Conservation (phyloP, 441 rosid species). For the Geranium incanum region DNA sequence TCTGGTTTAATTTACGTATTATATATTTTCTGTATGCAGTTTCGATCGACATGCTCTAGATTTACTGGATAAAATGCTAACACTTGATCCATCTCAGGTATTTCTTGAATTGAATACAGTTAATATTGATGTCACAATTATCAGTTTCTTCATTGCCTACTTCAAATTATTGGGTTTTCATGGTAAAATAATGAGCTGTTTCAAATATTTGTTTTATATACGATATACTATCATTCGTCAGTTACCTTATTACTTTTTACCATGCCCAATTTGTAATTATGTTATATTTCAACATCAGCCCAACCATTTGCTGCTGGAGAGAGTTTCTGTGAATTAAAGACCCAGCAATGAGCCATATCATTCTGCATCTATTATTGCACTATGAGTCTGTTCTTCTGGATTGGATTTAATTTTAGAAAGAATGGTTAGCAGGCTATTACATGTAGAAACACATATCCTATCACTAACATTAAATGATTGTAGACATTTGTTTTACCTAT, state of each 20-base stretch:
- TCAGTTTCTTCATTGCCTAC: neutral
- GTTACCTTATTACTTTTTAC: neutral
- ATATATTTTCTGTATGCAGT: conserved; percentile 26
- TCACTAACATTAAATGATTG: neutral
- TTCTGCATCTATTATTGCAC: neutral
- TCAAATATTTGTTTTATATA: neutral
- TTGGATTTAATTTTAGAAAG: neutral
- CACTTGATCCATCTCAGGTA: conserved; percentile 95
- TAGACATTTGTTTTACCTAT: neutral
- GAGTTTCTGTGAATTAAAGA: neutral
- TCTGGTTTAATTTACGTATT: neutral
- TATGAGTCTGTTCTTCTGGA: neutral
- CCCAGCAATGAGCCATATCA: neutral
- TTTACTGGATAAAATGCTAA: conserved; percentile 79
- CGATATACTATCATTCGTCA: neutral
- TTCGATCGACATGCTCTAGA: conserved; percentile 95
- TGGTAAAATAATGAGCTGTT: neutral
- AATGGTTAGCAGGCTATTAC: neutral
- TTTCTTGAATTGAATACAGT: conserved; percentile 4
- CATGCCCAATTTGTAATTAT: neutral
- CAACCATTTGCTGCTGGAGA: neutral
- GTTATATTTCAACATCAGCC: neutral
- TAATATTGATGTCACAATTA: neutral
- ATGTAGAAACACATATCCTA: neutral
- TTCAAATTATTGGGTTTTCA: neutral